Percentiles rank a stretch among this genome's conserved stretches.
These are phyloP conservation scores for Phytophthora gonapodyides DNA, from an alignment of 352 stramenopile species.

Conservation along the genomic window DNA sequence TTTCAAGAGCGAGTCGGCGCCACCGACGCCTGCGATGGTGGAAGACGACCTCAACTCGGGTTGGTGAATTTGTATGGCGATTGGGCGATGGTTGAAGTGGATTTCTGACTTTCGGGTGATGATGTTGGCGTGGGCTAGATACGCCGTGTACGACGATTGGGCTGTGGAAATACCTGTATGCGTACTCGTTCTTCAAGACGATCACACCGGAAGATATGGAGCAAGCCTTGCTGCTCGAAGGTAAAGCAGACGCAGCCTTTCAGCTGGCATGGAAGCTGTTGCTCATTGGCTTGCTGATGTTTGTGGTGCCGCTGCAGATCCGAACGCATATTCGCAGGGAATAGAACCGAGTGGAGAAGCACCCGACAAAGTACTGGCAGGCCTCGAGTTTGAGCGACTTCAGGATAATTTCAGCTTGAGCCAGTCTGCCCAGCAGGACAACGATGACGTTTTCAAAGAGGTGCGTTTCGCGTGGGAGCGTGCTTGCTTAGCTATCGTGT, in stretches of 20 bases:
- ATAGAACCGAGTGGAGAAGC: slow-evolving; percentile 13
- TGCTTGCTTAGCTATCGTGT: slow-evolving; percentile 1
- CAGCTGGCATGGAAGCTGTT: background rate
- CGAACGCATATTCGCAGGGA: slow-evolving; percentile 23
- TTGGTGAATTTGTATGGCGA: slow-evolving; percentile 18
- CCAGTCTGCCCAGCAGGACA: slow-evolving; percentile 16
- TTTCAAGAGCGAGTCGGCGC: slow-evolving; percentile 34
- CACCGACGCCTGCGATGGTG: slow-evolving; percentile 45
- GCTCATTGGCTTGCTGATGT: background rate
- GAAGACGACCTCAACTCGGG: slow-evolving; percentile 72
- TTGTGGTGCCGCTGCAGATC: slow-evolving; percentile 21
- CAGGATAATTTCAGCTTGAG: slow-evolving; percentile 28
- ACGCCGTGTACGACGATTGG: slow-evolving; percentile 66
- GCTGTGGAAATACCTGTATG: slow-evolving; percentile 68
- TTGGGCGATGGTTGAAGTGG: slow-evolving; percentile 3
- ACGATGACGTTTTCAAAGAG: slow-evolving; percentile 60
- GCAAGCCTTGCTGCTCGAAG: slow-evolving; percentile 59
- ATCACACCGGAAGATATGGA: slow-evolving; percentile 68
- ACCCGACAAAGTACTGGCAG: slow-evolving; percentile 7
- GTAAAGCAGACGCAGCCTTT: slow-evolving; percentile 15
- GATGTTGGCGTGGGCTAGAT: slow-evolving; percentile 36
- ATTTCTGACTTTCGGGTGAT: slow-evolving; percentile 1
- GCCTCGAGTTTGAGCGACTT: slow-evolving; percentile 20
- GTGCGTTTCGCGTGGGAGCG: slow-evolving; percentile 15
- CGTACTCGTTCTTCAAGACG: slow-evolving; percentile 67